A percentile compares a stretch with the other conserved stretches of the same genome.
phyloP scores from a whole-genome alignment of 2,329 filamentous ascomycete genomes.

The Fusarium pininemorale region DNA sequence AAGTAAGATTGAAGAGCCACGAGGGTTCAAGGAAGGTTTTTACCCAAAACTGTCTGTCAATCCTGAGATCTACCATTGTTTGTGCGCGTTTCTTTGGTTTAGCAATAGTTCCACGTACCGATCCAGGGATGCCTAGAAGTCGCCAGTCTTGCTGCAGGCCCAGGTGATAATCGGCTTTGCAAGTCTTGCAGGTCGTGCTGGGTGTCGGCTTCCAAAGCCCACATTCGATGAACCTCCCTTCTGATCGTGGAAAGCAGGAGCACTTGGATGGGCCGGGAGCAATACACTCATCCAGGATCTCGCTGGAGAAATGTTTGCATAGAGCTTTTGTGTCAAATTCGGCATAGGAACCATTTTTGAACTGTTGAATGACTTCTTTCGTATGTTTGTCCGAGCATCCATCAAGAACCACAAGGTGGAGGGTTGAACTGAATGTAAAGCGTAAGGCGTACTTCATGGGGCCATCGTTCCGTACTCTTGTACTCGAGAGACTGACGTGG shows the following conservation, averaged over 20 bases:
- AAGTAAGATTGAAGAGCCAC: conserved; percentile 3
- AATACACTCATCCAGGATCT: background rate
- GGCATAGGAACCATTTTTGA: background rate
- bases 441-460: background rate
- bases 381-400: background rate
- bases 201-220: background rate
- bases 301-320: background rate
- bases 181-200: background rate
- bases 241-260: background rate
- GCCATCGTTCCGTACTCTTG: background rate
- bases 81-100: background rate
- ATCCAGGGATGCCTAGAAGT: background rate
- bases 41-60: accelerated
- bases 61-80: background rate
- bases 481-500: background rate
- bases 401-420: background rate
- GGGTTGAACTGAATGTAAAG: background rate
- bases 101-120: background rate
- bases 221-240: background rate
- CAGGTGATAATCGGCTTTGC: background rate
- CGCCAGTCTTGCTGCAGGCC: background rate
- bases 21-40: background rate
- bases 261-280: background rate
- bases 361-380: background rate
- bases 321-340: background rate